Evolutionary conservation across 108 stramenopile genomes (phyloP), one percentile per base, ranked within the genome.

Genomic region (Nitzschia sp.): DNA sequence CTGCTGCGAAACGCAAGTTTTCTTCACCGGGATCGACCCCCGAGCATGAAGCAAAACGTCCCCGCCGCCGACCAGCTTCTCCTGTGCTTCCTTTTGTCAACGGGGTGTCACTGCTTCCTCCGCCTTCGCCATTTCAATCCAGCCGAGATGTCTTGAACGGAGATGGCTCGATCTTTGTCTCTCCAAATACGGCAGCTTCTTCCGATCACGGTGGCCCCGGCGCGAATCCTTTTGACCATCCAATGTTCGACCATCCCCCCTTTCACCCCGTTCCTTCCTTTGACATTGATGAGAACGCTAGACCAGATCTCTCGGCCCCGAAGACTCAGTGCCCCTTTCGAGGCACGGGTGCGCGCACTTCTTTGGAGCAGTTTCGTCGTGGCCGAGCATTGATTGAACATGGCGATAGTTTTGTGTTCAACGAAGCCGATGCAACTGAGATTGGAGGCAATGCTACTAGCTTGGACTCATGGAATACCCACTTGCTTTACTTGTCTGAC

Each of bases 211-310:
- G 19, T 13, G n/a, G 48, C 0, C 58, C 52, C 36, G 28, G 26
- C 33, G 65, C 2, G 35, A 32, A 32, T 66, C 33, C 13, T 4
- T 50, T 50, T n/a, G 36, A 61, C 2, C 41, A 41, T 19, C 2
- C 19, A 6, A 41, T 41, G 41, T 61, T 61, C 36, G 69, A 53
- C 13, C 47, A 35, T 32, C 50, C 32, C 6, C 47, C 33, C 1
- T 64, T 73, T 45, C 56, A 73, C 31, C 44, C 64, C 1, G 47
- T 73, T 19, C 64, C 64, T 13, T 73, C 72, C 17, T 66, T 64
- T 31, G 45, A 65, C 5, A 29, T 58, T 4, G 64, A 73, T 33
- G 69, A 60, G 31, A 13, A 2, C 2, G 50, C 11, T 3, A 33
- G 27, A 11, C 22, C 35, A 5, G 38, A 23, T 15, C 15, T 35